Evolutionary conservation across 2,329 filamentous ascomycete genomes (phyloP).

Genomic region (Diaporthe sp.): DNA sequence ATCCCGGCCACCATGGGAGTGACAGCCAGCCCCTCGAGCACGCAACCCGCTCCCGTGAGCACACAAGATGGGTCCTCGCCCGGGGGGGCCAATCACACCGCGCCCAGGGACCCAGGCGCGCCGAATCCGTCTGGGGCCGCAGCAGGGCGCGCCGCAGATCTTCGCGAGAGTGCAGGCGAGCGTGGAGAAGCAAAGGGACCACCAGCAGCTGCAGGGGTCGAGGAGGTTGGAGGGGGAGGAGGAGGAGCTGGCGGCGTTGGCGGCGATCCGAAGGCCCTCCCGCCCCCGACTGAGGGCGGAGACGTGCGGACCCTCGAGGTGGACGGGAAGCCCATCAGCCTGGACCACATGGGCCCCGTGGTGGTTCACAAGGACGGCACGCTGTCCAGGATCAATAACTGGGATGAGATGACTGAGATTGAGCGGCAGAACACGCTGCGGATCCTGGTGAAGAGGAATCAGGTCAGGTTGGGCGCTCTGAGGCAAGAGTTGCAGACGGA

Average conservation of each 20-base stretch:
- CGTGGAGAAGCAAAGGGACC: neutral
- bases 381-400: constrained; percentile 79
- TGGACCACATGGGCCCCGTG: constrained; percentile 79
- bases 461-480: constrained; percentile 70
- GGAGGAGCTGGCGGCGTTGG: neutral
- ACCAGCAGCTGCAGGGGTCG: neutral
- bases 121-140: constrained; percentile 25
- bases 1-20: constrained; percentile 1
- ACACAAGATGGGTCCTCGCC: constrained; percentile 6
- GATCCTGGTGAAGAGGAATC: constrained; percentile 77
- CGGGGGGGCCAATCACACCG: constrained; percentile 14
- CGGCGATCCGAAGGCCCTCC: constrained; percentile 37
- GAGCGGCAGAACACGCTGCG: constrained; percentile 77
- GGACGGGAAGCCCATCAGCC: constrained; percentile 62
- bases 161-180: constrained; percentile 6
- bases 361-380: constrained; percentile 82
- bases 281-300: neutral
- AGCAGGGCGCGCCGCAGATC: constrained; percentile 24
- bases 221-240: neutral
- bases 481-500: constrained; percentile 51
- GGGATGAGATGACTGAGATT: constrained; percentile 77
- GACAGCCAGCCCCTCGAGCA: constrained; percentile 29
- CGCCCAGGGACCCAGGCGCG: constrained; percentile 1
- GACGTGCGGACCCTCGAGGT: constrained; percentile 46
- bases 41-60: constrained; percentile 33